Percentiles rank a stretch among this genome's conserved stretches.
phyloP scores from a whole-genome alignment of 805 yeast species.

The Hanseniaspora nectarophila region DNA sequence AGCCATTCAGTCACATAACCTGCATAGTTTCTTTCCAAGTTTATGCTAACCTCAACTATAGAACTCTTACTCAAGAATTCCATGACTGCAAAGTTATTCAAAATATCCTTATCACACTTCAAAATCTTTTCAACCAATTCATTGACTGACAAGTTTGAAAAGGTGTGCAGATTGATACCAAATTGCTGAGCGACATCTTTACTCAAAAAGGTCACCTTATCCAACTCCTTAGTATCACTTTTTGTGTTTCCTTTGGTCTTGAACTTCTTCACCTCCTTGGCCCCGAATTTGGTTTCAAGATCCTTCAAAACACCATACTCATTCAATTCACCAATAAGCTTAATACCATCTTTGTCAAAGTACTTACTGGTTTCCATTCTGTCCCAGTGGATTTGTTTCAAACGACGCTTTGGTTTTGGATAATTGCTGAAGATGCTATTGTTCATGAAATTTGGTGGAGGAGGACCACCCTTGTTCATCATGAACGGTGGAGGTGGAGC shows the following conservation, averaged over 20 bases:
- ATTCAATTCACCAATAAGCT: constrained; percentile 46
- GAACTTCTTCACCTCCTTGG: constrained; percentile 48
- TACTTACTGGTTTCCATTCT: constrained; percentile 71
- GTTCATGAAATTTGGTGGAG: neutral
- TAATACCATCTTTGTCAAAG: constrained; percentile 65
- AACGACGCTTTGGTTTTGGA: constrained; percentile 61
- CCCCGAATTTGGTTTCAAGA: constrained; percentile 78
- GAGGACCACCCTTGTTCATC: constrained; percentile 16
- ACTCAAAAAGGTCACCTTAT: constrained; percentile 58
- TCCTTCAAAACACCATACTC: constrained; percentile 73
- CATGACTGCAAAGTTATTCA: constrained; percentile 58
- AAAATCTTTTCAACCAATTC: constrained; percentile 61
- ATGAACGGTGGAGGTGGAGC: constrained; percentile 26
- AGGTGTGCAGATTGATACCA: constrained; percentile 82
- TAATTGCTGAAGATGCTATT: constrained; percentile 34
- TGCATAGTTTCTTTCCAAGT: constrained; percentile 55
- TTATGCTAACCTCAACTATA: constrained; percentile 61
- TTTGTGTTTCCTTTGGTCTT: constrained; percentile 19
- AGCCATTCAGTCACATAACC: constrained; percentile 70
- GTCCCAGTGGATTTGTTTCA: constrained; percentile 97
- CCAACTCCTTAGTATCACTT: constrained; percentile 23
- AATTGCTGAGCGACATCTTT: constrained; percentile 87
- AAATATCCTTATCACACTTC: constrained; percentile 59
- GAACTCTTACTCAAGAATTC: constrained; percentile 75
- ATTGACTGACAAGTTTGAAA: constrained; percentile 47